Evolutionary conservation across 352 stramenopile species (phyloP), one percentile per base, ranked within the genome.

Genomic region (Aphanomyces stellatus): DNA sequence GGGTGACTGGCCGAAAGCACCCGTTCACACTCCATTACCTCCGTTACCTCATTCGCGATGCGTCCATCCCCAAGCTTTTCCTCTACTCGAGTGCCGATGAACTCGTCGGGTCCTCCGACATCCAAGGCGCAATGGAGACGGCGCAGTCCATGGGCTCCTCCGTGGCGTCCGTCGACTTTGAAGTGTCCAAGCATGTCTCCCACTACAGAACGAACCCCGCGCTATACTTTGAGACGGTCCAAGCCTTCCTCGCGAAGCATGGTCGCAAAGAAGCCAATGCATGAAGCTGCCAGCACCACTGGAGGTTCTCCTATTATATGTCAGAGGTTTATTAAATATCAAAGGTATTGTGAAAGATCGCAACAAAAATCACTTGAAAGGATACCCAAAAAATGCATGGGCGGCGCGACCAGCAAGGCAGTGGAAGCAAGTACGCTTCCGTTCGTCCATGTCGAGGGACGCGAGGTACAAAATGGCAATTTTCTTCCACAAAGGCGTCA

Each of bases 51-150:
- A 30, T 59, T 40, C 27, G 46, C 15, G 37, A 59, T n/a, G 30
- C 41, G 30, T 17, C 6, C n/a, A 67, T 53, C n/a, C 59, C 60
- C 43, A 67, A 67, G 41, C 49, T 67, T 5, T 67, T 67, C 35
- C 27, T 67, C 24, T 67, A 67, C 49, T 67, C 60, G 30, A 51
- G 19, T n/a, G 31, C 30, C 25, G 60, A 67, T 25, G 27, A 59
- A 17, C 25, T 67, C 6, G 60, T 67, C 8, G 22, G 13, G 11
- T 24, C 60, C 10, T 22, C 60, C 7, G 60, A 46, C 60, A 42
- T 67, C n/a, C 17, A 46, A 28, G 60, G 25, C 19, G 42, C 59
- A 24, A 63, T 63, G 17, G n/a, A 63, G 28, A 51, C 35, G 41
- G 55, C 31, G 7, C n/a, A n/a, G n/a, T 41, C 60, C 49, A 30